Conservation (phyloP, 2,329 filamentous ascomycete species). For the Arthrobotrys sphaeroides region DNA sequence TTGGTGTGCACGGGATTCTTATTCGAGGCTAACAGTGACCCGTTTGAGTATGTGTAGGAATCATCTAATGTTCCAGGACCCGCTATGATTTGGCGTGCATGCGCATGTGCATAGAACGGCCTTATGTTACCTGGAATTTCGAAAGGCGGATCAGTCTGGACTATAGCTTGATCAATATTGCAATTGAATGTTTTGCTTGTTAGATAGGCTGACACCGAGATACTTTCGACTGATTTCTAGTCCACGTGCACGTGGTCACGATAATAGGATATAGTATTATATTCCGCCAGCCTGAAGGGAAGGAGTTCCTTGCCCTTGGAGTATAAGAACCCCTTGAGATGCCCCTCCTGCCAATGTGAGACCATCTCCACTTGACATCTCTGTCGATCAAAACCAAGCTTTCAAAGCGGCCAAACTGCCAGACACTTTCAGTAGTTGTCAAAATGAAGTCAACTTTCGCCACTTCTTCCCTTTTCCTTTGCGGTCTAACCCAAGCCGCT, state of each 20-base stretch:
- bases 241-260: not conserved
- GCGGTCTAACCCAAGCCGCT: not conserved
- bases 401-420: not conserved
- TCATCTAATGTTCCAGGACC: not conserved
- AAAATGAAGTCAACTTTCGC: slow-evolving; percentile 15
- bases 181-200: not conserved
- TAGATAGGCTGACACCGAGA: not conserved
- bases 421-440: not conserved
- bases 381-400: not conserved
- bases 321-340: not conserved
- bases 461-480: not conserved
- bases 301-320: not conserved
- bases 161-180: no score
- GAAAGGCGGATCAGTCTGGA: not conserved
- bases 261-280: not conserved
- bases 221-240: no score
- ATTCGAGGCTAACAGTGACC: not conserved
- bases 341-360: not conserved
- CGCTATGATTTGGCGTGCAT: not conserved
- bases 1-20: not conserved
- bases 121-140: not conserved
- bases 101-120: not conserved
- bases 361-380: not conserved
- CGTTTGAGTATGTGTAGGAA: no score
- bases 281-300: not conserved